phyloP scores from a whole-genome alignment of 108 stramenopile genomes.

The Cylindrotheca closterium region DNA sequence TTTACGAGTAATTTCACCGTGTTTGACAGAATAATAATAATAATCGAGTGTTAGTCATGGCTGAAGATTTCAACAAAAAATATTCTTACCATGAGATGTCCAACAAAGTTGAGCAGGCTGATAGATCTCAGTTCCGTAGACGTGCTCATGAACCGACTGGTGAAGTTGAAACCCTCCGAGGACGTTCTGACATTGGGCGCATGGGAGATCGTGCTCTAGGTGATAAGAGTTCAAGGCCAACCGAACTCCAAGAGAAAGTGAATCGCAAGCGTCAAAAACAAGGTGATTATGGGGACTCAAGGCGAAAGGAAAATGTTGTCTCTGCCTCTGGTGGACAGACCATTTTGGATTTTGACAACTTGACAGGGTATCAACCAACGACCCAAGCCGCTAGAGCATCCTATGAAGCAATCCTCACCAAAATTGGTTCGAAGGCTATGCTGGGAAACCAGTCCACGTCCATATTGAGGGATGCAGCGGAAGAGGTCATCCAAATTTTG shows the following conservation, averaged over 20 bases:
- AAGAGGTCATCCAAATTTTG: slow-evolving; percentile 82
- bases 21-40: too few relatives aligned
- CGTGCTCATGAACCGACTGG: slow-evolving; percentile 82
- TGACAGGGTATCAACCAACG: slow-evolving; percentile 72
- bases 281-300: neutral
- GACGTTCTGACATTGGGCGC: slow-evolving; percentile 58
- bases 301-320: slow-evolving; percentile 19
- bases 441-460: slow-evolving; percentile 93
- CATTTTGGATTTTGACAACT: slow-evolving; percentile 54
- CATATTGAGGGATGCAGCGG: slow-evolving; percentile 89
- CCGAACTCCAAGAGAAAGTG: slow-evolving; percentile 51
- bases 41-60: too few relatives aligned
- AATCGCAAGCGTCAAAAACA: slow-evolving; percentile 33
- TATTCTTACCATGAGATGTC: slow-evolving; percentile 96
- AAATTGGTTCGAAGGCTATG: slow-evolving; percentile 48
- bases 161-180: slow-evolving; percentile 93
- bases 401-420: slow-evolving; percentile 80
- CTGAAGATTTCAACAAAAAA: slow-evolving; percentile 85
- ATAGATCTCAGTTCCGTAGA: slow-evolving; percentile 43
- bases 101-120: slow-evolving; percentile 92
- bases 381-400: slow-evolving; percentile 63
- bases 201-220: slow-evolving; percentile 76
- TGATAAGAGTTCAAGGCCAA: slow-evolving; percentile 45
- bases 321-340: slow-evolving; percentile 37
- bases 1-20: too few relatives aligned